Percentiles rank a stretch among this genome's conserved stretches.
These are phyloP conservation scores for Tubosaeta brunneosetosa DNA, from an alignment of 768 basidiomycete genomes.

Conservation along the genomic window DNA sequence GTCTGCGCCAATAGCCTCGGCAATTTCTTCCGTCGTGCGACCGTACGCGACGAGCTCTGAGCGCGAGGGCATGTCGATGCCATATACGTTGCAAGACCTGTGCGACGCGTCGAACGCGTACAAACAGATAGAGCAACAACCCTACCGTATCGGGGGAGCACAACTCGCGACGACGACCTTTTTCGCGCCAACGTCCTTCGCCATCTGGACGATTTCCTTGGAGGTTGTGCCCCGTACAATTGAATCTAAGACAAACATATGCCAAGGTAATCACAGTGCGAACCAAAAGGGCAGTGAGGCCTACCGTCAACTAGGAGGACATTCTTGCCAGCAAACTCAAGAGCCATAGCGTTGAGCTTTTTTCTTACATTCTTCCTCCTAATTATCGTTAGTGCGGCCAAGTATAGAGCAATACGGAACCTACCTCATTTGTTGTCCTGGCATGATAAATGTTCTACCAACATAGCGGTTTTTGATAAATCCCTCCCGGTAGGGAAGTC, in stretches of 20 bases:
- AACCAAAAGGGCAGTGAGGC: constrained; percentile 10
- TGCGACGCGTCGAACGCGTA: neutral
- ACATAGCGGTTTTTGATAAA: constrained; percentile 99
- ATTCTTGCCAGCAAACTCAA: constrained; percentile 89
- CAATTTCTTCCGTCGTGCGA: constrained; percentile 67
- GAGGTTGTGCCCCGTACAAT: constrained; percentile 99
- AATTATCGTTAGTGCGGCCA: constrained; percentile 3
- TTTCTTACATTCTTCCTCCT: constrained; percentile 91
- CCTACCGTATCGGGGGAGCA: constrained; percentile 89
- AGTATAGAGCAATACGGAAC: neutral
- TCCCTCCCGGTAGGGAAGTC: constrained; percentile 92
- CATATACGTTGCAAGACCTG: constrained; percentile 92
- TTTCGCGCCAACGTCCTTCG: constrained; percentile 96
- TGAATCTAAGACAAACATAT: constrained; percentile 61
- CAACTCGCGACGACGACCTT: constrained; percentile 96
- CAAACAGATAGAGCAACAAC: neutral
- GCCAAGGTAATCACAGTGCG: neutral
- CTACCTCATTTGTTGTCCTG: constrained; percentile 92
- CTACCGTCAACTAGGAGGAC: constrained; percentile 94
- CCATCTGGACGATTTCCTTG: constrained; percentile 98
- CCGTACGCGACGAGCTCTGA: constrained; percentile 85
- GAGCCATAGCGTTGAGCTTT: constrained; percentile 97
- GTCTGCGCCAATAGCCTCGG: constrained; percentile 85
- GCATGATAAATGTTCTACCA: constrained; percentile 99
- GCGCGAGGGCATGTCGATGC: constrained; percentile 99